These are phyloP conservation scores for Pinus albicaulis DNA, from an alignment of 75 land plant genomes.

Conservation along the genomic window DNA sequence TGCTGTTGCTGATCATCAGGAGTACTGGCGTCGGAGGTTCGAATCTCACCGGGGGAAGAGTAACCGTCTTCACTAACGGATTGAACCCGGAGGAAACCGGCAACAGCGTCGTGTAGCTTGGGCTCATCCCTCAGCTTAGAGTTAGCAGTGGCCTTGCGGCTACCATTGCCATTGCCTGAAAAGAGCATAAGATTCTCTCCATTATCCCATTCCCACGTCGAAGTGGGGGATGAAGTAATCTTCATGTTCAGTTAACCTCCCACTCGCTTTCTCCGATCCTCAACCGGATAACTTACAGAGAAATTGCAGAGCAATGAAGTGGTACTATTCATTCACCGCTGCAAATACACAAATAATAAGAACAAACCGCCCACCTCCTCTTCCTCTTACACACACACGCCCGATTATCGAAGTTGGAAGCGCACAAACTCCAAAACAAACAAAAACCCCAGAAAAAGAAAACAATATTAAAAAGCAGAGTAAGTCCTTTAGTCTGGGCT, in stretches of 20 bases:
- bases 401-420: neutral
- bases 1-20: neutral
- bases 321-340: neutral
- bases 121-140: neutral
- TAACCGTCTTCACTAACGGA: neutral
- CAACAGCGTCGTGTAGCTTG: neutral
- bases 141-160: neutral
- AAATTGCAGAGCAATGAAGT: neutral
- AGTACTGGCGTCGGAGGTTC: neutral
- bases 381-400: neutral
- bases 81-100: neutral
- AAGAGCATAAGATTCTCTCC: neutral
- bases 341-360: neutral
- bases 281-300: neutral
- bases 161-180: neutral
- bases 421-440: neutral
- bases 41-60: neutral
- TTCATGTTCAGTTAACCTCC: neutral
- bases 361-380: neutral
- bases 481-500: neutral
- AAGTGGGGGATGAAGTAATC: neutral
- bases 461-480: neutral
- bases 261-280: neutral
- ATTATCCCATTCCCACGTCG: conserved; percentile 3
- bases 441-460: neutral